Evolutionary conservation across 768 basidiomycete genomes (phyloP).

Genomic region (Cantharellus anzutake): DNA sequence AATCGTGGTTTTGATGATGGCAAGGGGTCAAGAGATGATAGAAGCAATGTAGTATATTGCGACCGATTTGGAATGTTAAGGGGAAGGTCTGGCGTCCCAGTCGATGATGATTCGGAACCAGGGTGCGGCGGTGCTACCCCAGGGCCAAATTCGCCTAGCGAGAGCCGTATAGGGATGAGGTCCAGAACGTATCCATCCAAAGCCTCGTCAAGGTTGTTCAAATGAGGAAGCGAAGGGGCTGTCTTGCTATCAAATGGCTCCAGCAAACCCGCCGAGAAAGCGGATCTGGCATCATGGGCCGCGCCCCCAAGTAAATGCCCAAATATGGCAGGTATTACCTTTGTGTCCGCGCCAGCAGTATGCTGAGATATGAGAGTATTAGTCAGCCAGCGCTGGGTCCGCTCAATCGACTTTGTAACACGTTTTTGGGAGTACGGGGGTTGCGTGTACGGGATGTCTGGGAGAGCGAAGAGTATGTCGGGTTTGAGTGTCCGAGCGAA

Average conservation of each 20-base stretch:
- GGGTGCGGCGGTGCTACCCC: not conserved
- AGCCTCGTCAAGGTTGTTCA: slow-evolving; percentile 44
- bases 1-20: slow-evolving; percentile 42
- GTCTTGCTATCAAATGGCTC: slow-evolving; percentile 41
- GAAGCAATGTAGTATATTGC: slow-evolving; percentile 25
- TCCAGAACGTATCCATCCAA: slow-evolving; percentile 55
- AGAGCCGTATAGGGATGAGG: slow-evolving; percentile 29
- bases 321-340: slow-evolving; percentile 26
- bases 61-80: not conserved
- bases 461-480: slow-evolving; percentile 51
- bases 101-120: not conserved
- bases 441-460: slow-evolving; percentile 46
- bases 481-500: slow-evolving; percentile 37
- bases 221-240: slow-evolving; percentile 29
- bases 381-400: slow-evolving; percentile 44
- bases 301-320: slow-evolving; percentile 52
- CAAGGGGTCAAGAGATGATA: slow-evolving; percentile 38
- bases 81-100: not conserved
- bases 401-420: slow-evolving; percentile 52
- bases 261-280: slow-evolving; percentile 38
- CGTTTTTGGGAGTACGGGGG: slow-evolving; percentile 63
- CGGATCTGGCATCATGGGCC: slow-evolving; percentile 34
- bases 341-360: not conserved
- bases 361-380: slow-evolving; percentile 25
- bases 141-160: slow-evolving; percentile 3